These are phyloP conservation scores for Gautieria morchelliformis DNA, from an alignment of 768 basidiomycete species.

Conservation along the genomic window DNA sequence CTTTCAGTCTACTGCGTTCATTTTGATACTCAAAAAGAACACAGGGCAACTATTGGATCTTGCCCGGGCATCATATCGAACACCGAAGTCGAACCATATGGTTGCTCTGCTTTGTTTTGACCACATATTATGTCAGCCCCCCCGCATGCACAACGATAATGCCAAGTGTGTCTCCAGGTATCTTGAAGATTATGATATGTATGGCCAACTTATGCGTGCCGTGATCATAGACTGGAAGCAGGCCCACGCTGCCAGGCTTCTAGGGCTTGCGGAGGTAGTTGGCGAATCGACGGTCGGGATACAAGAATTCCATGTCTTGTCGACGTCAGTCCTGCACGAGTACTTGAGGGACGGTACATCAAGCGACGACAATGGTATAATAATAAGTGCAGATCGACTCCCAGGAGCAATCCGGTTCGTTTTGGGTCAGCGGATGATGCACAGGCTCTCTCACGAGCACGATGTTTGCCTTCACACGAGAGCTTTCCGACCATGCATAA, in stretches of 20 bases:
- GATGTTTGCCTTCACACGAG: conserved; percentile 19
- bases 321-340: background rate
- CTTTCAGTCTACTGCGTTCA: background rate
- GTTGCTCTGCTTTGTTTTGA: conserved; percentile 37
- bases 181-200: background rate
- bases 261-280: background rate
- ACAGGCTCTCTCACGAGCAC: conserved; percentile 25
- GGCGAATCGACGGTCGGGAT: background rate
- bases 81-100: conserved; percentile 14
- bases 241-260: background rate
- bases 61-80: conserved; percentile 21
- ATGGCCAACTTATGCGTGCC: background rate
- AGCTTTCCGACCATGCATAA: conserved; percentile 33
- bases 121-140: conserved; percentile 25
- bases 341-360: background rate
- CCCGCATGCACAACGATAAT: conserved; percentile 16
- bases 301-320: background rate
- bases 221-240: background rate
- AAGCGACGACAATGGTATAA: background rate
- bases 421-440: background rate
- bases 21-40: background rate
- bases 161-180: conserved; percentile 18
- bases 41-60: conserved; percentile 21
- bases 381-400: background rate
- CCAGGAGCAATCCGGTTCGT: background rate